Conservation (phyloP, 2,329 filamentous ascomycete species). For the Microcyclospora tardicrescens region DNA sequence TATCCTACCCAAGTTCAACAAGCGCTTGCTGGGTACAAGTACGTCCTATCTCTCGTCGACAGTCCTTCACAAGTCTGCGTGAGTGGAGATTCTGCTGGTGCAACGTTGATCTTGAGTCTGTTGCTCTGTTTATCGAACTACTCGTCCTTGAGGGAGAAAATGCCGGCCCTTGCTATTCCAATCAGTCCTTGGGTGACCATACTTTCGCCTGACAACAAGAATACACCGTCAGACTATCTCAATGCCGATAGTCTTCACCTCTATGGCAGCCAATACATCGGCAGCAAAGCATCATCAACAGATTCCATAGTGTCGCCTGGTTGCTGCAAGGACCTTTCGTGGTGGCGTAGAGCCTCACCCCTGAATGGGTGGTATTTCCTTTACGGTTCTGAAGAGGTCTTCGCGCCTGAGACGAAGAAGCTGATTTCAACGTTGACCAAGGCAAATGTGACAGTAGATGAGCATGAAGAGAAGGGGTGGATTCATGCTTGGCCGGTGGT, state of each 20-base stretch:
- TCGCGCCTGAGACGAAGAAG: constrained; percentile 55
- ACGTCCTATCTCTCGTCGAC: constrained; percentile 47
- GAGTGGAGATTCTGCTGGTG: constrained; percentile 69
- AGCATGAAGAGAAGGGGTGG: constrained; percentile 48
- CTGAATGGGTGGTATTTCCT: constrained; percentile 54
- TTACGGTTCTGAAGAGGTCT: constrained; percentile 66
- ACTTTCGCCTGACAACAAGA: constrained; percentile 51
- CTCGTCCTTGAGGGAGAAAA: constrained; percentile 28
- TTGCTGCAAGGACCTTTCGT: constrained; percentile 48
- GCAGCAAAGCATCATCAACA: constrained; percentile 34
- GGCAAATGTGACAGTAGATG: constrained; percentile 35
- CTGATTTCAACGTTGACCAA: constrained; percentile 45
- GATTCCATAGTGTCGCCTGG: constrained; percentile 58
- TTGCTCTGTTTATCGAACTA: constrained; percentile 52
- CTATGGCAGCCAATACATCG: constrained; percentile 59
- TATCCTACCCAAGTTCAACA: constrained; percentile 65
- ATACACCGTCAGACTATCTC: constrained; percentile 64
- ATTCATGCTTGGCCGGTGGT: constrained; percentile 79
- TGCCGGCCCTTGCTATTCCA: constrained; percentile 52
- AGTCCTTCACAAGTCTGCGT: constrained; percentile 54
- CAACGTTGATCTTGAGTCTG: constrained; percentile 58
- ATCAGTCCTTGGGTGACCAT: constrained; percentile 75
- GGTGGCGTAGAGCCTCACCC: constrained; percentile 57
- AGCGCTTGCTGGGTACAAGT: constrained; percentile 55
- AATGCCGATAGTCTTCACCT: constrained; percentile 51